Percentiles rank a stretch among this genome's conserved stretches.
Conservation (phyloP, 106 monocot species). For the Allium fistulosum region DNA sequence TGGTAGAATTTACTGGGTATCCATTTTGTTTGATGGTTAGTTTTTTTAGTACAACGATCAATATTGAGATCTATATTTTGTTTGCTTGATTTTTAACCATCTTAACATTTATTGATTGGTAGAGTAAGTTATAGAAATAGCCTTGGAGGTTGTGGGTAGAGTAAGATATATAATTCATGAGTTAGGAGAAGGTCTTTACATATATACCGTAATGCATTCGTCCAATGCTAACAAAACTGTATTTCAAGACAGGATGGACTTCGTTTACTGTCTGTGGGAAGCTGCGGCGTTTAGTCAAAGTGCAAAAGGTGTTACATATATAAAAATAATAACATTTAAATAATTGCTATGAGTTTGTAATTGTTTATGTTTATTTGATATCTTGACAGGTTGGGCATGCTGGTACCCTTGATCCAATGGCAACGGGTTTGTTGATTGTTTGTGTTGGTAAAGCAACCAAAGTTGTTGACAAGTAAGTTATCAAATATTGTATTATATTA, state of each 20-base stretch:
- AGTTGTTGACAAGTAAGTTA: slow-evolving; percentile 64
- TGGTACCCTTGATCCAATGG: slow-evolving; percentile 98
- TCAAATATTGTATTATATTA: too few relatives aligned
- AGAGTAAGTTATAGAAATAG: too few relatives aligned
- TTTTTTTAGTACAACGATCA: too few relatives aligned
- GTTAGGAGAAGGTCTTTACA: too few relatives aligned
- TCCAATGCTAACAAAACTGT: background rate
- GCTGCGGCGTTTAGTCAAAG: slow-evolving; percentile 76
- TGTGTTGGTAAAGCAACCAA: slow-evolving; percentile 98
- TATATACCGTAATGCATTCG: background rate
- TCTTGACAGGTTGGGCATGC: slow-evolving; percentile 85
- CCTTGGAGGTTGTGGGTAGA: too few relatives aligned
- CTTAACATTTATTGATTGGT: too few relatives aligned
- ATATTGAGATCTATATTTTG: too few relatives aligned
- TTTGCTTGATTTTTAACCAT: too few relatives aligned
- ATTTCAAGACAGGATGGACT: slow-evolving; percentile 75
- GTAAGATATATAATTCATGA: too few relatives aligned
- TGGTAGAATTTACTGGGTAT: too few relatives aligned
- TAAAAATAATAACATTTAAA: background rate
- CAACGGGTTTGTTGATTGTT: slow-evolving; percentile 90
- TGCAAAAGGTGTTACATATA: slow-evolving; percentile 65
- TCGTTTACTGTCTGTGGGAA: slow-evolving; percentile 99
- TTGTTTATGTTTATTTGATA: background rate
- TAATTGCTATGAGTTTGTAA: too few relatives aligned
- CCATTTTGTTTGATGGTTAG: too few relatives aligned